Evolutionary conservation across 139 green algal species (phyloP), one percentile per base, ranked within the genome.

Genomic region (Marvania coccoides): DNA sequence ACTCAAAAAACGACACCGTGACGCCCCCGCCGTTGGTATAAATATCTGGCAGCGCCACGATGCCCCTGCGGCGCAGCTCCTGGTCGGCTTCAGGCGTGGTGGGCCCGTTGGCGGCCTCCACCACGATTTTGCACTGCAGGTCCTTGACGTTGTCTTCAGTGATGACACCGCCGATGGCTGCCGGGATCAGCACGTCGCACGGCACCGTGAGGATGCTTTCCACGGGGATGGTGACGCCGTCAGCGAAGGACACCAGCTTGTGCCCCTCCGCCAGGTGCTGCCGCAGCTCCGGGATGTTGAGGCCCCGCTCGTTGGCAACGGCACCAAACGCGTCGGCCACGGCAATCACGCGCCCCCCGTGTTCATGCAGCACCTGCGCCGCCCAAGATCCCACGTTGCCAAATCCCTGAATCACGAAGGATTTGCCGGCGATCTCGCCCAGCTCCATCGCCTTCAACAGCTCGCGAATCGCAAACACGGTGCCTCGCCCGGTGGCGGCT

Each of bases 101-200:
- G 36, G 89, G 86, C 1, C 84, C 88, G 69, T 97, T 97, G 60
- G 91, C 91, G 1, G 90, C 91, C 72, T 97, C 91, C n/a, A 89
- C 83, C 4, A 97, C 61, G 36, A 72, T 80, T 58, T 83, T 79
- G 23, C 82, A 82, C 55, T 84, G 75, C 35, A 60, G 26, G 9
- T 59, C 15, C 34, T 40, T 8, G 26, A 47, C 85, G 48, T 80
- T 84, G 1, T 73, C 76, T 6, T 73, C 79, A 15, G 68, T 75
- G 36, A 90, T 82, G 15, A 94, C 87, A 8, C 81, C 83, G 0
- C 84, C 87, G 23, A 95, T 79, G 34, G 91, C 91, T 0, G 91
- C 91, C 3, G 91, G 91, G n/a, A 97, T 85, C 31, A 96, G 80
- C 47, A 97, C 85, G 42, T 97, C 88, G 71, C 91, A 97, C 0